These are phyloP conservation scores for Saturnispora silvae DNA, from an alignment of 805 yeast species.

Conservation along the genomic window DNA sequence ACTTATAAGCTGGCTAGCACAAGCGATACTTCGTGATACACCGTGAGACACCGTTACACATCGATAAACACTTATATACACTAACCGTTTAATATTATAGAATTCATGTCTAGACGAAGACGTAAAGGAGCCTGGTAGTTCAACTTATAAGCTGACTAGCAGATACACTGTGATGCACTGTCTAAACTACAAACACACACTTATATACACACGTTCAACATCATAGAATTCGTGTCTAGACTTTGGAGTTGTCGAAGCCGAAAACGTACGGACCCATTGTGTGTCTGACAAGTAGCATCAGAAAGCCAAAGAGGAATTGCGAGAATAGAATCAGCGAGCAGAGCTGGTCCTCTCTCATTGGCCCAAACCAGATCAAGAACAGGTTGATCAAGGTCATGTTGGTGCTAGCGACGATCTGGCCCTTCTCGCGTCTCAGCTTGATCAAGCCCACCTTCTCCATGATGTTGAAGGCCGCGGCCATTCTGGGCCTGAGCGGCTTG, in stretches of 20 bases:
- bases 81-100: no score
- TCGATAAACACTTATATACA: no score
- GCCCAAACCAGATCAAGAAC: conserved; percentile 78
- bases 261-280: conserved; percentile 76
- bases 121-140: no score
- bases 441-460: conserved; percentile 44
- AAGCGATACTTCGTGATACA: no score
- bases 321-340: conserved; percentile 47
- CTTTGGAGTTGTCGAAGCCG: conserved; percentile 86
- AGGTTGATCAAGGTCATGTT: conserved; percentile 86
- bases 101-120: no score
- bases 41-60: no score
- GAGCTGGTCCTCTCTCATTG: conserved; percentile 72
- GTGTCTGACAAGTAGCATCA: conserved; percentile 66
- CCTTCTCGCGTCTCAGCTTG: conserved; percentile 24
- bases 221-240: background rate
- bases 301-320: conserved; percentile 59
- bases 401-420: conserved; percentile 37
- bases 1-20: conserved; percentile 3
- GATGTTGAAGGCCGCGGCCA: conserved; percentile 30
- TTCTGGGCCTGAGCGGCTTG: conserved; percentile 19
- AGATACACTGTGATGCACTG: no score
- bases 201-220: background rate
- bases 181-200: background rate
- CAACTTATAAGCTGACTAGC: no score